Percentiles rank a stretch among this genome's conserved stretches.
Evolutionary conservation across 352 stramenopile genomes (phyloP).

Genomic region (Phytophthora aleatoria): DNA sequence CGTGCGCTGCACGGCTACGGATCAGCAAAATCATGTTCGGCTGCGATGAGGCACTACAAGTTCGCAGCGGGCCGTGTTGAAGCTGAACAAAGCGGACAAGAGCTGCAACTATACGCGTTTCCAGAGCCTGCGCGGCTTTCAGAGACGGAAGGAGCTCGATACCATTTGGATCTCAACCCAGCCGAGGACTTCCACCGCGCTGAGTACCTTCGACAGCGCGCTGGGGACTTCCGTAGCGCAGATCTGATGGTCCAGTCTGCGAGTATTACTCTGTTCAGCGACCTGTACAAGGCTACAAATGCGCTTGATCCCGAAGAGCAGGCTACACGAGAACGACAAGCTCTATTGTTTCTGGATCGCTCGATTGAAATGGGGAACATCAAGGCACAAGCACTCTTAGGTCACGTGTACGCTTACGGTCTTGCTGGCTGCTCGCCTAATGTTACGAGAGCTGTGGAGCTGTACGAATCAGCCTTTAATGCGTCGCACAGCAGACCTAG

Average conservation of each 20-base stretch:
- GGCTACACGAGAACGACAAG: conserved; percentile 34
- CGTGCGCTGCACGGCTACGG: conserved; percentile 59
- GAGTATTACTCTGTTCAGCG: conserved; percentile 64
- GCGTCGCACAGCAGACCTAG: conserved; percentile 21
- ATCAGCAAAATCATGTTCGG: conserved; percentile 53
- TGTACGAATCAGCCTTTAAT: conserved; percentile 60
- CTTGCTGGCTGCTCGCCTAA: conserved; percentile 45
- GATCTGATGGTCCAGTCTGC: conserved; percentile 54
- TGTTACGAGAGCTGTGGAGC: conserved; percentile 35
- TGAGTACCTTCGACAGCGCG: conserved; percentile 57
- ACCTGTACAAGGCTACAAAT: conserved; percentile 33
- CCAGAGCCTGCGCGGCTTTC: conserved; percentile 39
- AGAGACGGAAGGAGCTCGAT: conserved; percentile 38
- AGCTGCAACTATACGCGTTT: conserved; percentile 39
- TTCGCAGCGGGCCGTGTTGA: conserved; percentile 63
- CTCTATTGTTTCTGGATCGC: conserved; percentile 44
- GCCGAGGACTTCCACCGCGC: conserved; percentile 47
- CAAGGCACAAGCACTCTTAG: conserved; percentile 56
- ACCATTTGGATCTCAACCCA: conserved; percentile 14
- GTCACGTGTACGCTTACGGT: conserved; percentile 67
- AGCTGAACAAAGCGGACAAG: conserved; percentile 20
- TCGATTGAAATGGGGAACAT: conserved; percentile 45
- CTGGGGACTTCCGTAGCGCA: conserved; percentile 26
- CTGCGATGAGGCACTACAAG: conserved; percentile 77
- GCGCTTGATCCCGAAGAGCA: conserved; percentile 30